These are phyloP conservation scores for Thalassiosira livingstoniorum DNA, from an alignment of 352 stramenopile genomes.

Conservation along the genomic window DNA sequence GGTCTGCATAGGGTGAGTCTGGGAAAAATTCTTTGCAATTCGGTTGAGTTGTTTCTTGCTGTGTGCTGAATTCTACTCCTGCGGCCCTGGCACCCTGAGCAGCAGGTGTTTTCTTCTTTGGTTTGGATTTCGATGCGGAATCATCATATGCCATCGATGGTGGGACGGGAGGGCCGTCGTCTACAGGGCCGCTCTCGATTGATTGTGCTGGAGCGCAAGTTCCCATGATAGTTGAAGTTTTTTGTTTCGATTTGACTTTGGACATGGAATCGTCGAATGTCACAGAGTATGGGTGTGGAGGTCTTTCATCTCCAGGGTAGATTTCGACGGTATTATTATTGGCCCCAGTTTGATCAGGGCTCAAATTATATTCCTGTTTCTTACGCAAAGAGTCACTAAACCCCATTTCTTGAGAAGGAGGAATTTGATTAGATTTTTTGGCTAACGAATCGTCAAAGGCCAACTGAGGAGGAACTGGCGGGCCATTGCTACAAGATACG, in stretches of 20 bases:
- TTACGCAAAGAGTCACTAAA: too few species aligned
- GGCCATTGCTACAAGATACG: not conserved
- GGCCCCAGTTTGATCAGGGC: too few species aligned
- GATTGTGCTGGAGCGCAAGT: not conserved
- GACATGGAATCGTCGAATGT: slow-evolving; percentile 3
- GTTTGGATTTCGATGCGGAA: not conserved
- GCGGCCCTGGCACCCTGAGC: too few species aligned
- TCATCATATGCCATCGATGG: not conserved
- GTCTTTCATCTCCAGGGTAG: not conserved
- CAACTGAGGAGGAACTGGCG: not conserved
- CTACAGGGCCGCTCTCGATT: not conserved
- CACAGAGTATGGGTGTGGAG: not conserved
- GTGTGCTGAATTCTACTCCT: not conserved
- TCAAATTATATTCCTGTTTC: too few species aligned
- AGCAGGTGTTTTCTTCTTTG: too few species aligned
- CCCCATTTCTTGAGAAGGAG: too few species aligned
- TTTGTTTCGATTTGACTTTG: slow-evolving; percentile 3
- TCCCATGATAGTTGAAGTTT: too few species aligned
- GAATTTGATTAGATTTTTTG: not conserved
- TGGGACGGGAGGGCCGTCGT: not conserved
- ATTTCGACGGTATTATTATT: too few species aligned
- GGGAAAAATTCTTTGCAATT: not conserved
- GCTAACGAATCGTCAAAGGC: not conserved
- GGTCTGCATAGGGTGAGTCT: not conserved
- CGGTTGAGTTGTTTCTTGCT: not conserved